Evolutionary conservation across 2,329 filamentous ascomycete genomes (phyloP).

Genomic region (Exophiala alcalophila): DNA sequence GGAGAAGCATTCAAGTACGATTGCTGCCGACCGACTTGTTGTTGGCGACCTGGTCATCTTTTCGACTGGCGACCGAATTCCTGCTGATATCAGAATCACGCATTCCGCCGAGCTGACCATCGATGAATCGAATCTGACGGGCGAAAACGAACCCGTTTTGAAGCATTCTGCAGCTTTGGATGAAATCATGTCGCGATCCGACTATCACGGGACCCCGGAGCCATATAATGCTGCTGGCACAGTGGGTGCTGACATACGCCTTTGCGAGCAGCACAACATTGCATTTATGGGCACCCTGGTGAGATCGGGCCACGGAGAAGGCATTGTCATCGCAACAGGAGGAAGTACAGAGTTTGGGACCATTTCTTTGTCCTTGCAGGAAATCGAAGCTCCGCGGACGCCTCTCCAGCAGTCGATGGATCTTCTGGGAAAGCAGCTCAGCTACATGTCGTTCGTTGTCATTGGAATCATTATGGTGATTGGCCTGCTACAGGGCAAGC

Average conservation of each 20-base stretch:
- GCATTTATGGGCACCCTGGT: slow-evolving; percentile 98
- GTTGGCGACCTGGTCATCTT: slow-evolving; percentile 92
- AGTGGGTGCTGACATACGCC: slow-evolving; percentile 62
- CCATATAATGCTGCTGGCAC: slow-evolving; percentile 58
- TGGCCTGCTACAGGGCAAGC: slow-evolving; percentile 84
- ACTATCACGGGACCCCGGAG: slow-evolving; percentile 52
- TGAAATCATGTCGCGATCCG: slow-evolving; percentile 32
- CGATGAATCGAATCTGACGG: slow-evolving; percentile 94
- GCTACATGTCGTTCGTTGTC: slow-evolving; percentile 92
- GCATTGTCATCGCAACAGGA: slow-evolving; percentile 95
- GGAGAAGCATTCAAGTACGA: slow-evolving; percentile 68
- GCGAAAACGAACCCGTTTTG: slow-evolving; percentile 88
- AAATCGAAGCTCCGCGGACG: slow-evolving; percentile 92
- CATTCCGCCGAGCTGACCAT: slow-evolving; percentile 86
- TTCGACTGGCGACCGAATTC: slow-evolving; percentile 92
- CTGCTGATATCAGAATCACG: slow-evolving; percentile 91
- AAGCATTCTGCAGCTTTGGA: slow-evolving; percentile 66
- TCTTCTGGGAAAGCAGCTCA: slow-evolving; percentile 89
- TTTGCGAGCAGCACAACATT: slow-evolving; percentile 81
- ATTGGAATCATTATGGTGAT: slow-evolving; percentile 91
- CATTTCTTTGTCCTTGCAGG: slow-evolving; percentile 88
- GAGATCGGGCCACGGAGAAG: slow-evolving; percentile 90
- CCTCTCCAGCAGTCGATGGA: slow-evolving; percentile 97
- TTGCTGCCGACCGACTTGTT: slow-evolving; percentile 82
- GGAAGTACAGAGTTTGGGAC: slow-evolving; percentile 92